These are phyloP conservation scores for Dactylellina parvicollis DNA, from an alignment of 2,329 filamentous ascomycete species.

Conservation along the genomic window DNA sequence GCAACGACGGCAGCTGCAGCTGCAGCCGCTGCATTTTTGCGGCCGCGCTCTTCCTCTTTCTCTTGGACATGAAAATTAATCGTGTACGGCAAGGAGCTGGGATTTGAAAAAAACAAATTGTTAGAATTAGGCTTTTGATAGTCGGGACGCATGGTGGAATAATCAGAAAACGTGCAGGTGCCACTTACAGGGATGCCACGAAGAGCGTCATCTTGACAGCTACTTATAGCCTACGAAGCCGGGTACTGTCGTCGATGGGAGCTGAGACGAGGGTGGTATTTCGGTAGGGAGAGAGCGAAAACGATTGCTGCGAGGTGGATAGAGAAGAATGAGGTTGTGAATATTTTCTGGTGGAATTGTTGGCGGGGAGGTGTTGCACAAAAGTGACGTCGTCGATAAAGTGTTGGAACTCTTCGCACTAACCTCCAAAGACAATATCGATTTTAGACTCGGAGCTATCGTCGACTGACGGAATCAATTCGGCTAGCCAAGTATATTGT, in stretches of 20 bases:
- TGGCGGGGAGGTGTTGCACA: constrained; percentile 39
- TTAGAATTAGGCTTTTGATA: too few species aligned
- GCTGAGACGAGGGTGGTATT: constrained; percentile 3
- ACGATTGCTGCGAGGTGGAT: not conserved
- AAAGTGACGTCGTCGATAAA: constrained; percentile 38
- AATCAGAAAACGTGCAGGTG: not conserved
- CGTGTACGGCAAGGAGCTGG: constrained; percentile 92
- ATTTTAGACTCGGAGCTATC: not conserved
- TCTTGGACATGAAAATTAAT: constrained; percentile 80
- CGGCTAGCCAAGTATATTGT: not conserved
- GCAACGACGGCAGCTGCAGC: constrained; percentile 56
- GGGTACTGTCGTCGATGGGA: not conserved
- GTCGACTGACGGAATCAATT: too few species aligned
- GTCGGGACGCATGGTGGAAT: constrained; percentile 13
- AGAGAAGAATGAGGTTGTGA: constrained; percentile 1
- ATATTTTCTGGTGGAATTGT: constrained; percentile 8
- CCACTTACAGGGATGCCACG: constrained; percentile 66
- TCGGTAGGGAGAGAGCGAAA: constrained; percentile 4
- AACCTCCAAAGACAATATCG: not conserved
- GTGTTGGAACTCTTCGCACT: not conserved
- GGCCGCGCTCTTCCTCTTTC: constrained; percentile 57
- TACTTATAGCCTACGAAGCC: not conserved
- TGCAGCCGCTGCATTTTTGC: constrained; percentile 63
- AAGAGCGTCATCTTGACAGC: constrained; percentile 65
- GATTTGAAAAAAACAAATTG: not conserved